These are phyloP conservation scores for Aureobasidium mangrovei DNA, from an alignment of 2,329 filamentous ascomycete species.

Conservation along the genomic window DNA sequence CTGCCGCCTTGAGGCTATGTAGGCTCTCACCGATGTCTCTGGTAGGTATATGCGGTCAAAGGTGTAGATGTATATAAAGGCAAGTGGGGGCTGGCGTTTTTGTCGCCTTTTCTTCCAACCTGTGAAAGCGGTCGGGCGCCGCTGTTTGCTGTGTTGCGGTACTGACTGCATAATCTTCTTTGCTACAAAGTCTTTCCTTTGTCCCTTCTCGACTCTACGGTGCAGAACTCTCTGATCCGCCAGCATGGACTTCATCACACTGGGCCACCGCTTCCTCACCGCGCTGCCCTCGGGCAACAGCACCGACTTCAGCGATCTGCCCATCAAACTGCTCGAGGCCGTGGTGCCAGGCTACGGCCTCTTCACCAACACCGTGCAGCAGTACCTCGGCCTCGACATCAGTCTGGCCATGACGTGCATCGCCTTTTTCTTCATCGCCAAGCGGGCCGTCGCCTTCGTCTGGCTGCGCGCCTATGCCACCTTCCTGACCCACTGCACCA, in stretches of 20 bases:
- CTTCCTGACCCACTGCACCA: constrained; percentile 33
- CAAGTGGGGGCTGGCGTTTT: too few species aligned
- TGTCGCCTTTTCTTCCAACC: too few species aligned
- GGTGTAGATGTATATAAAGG: too few species aligned
- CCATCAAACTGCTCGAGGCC: constrained; percentile 40
- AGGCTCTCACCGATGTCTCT: too few species aligned
- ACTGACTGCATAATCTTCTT: too few species aligned
- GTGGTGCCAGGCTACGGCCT: constrained; percentile 44
- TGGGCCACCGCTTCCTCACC: constrained; percentile 7
- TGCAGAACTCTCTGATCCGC: too few species aligned
- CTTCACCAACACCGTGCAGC: constrained; percentile 36
- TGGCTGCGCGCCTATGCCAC: constrained; percentile 25
- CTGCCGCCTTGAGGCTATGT: too few species aligned
- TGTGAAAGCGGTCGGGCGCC: too few species aligned
- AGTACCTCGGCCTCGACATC: constrained; percentile 39
- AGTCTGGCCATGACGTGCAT: constrained; percentile 38
- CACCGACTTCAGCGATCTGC: constrained; percentile 28
- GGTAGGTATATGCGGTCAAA: too few species aligned
- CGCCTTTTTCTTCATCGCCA: constrained; percentile 34
- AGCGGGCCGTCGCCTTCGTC: constrained; percentile 31
- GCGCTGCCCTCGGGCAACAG: constrained; percentile 7
- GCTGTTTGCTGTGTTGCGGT: too few species aligned
- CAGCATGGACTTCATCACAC: constrained; percentile 15
- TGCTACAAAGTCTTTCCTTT: too few species aligned
- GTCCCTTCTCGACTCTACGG: too few species aligned